A percentile compares a stretch with the other conserved stretches of the same genome.
Evolutionary conservation across 805 yeast species (phyloP).

Genomic region (Naumovozyma dairenensis): DNA sequence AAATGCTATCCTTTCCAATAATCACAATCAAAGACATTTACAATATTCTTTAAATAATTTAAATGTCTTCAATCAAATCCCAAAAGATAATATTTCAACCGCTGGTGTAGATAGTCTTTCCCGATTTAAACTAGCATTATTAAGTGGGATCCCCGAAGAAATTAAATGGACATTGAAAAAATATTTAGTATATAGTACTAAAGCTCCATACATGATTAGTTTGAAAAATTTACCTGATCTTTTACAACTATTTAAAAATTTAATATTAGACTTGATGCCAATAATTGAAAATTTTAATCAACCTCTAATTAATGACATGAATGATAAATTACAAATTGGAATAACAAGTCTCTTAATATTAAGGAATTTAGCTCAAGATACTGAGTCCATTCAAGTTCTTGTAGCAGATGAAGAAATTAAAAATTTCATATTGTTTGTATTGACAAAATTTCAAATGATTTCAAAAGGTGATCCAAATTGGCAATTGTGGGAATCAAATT

Average conservation of each 20-base stretch:
- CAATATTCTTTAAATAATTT: constrained; percentile 26
- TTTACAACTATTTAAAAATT: constrained; percentile 32
- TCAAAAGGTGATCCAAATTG: constrained; percentile 19
- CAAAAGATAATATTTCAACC: constrained; percentile 27
- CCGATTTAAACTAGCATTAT: constrained; percentile 62
- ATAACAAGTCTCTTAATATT: constrained; percentile 43
- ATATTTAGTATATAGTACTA: constrained; percentile 31
- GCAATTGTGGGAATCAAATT: constrained; percentile 24
- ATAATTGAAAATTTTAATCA: constrained; percentile 17
- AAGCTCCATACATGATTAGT: constrained; percentile 39
- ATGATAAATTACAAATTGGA: constrained; percentile 22
- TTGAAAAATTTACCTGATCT: constrained; percentile 35
- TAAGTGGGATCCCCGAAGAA: constrained; percentile 55
- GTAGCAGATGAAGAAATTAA: constrained; percentile 45
- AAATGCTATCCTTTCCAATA: constrained; percentile 7
- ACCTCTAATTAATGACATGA: constrained; percentile 14
- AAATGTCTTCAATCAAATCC: constrained; percentile 26
- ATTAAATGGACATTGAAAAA: constrained; percentile 59
- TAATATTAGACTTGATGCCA: constrained; percentile 17
- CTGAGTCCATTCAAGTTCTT: constrained; percentile 68
- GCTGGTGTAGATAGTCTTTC: constrained; percentile 55
- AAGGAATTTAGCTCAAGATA: constrained; percentile 76
- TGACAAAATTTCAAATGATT: constrained; percentile 14
- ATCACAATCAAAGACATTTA: constrained; percentile 6
- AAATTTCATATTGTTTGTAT: constrained; percentile 32